These are phyloP conservation scores for Miamiensis avidus DNA, from an alignment of 169 alveolate genomes.

Conservation along the genomic window DNA sequence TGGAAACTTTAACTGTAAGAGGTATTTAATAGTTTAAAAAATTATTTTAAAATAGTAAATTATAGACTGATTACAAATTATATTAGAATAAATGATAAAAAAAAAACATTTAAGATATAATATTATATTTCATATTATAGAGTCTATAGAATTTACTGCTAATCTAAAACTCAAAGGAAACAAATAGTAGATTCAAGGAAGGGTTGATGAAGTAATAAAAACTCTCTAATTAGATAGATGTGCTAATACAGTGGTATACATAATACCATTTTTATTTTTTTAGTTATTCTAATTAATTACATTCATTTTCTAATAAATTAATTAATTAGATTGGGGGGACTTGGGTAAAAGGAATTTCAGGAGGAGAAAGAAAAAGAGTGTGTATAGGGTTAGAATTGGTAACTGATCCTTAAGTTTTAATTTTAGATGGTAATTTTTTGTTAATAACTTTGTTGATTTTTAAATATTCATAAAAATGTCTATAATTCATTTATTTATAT, in stretches of 20 bases:
- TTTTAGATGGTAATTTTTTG: conserved; percentile 78
- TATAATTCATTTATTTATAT: too few species aligned
- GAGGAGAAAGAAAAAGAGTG: conserved; percentile 93
- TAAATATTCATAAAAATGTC: conserved; percentile 43
- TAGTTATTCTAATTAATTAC: background rate
- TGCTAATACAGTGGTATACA: conserved; percentile 41
- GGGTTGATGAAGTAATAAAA: conserved; percentile 53
- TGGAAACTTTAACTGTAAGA: background rate
- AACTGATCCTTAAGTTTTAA: conserved; percentile 84
- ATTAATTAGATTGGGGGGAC: conserved; percentile 72
- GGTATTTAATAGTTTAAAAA: background rate
- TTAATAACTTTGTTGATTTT: too few species aligned
- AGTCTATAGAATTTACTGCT: conserved; percentile 81
- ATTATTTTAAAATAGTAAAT: too few species aligned
- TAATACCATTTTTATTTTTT: too few species aligned
- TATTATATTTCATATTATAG: conserved; percentile 49
- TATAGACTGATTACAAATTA: too few species aligned
- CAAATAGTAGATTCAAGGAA: conserved; percentile 23
- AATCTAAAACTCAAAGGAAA: conserved; percentile 59
- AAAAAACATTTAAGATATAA: too few species aligned
- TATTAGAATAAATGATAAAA: too few species aligned
- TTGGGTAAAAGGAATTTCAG: conserved; percentile 83
- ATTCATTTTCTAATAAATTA: too few species aligned
- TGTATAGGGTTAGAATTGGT: conserved; percentile 90
- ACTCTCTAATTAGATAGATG: conserved; percentile 55